Percentiles rank a stretch among this genome's conserved stretches.
Evolutionary conservation across 768 basidiomycete species (phyloP).

Genomic region (Agaricus blazei): DNA sequence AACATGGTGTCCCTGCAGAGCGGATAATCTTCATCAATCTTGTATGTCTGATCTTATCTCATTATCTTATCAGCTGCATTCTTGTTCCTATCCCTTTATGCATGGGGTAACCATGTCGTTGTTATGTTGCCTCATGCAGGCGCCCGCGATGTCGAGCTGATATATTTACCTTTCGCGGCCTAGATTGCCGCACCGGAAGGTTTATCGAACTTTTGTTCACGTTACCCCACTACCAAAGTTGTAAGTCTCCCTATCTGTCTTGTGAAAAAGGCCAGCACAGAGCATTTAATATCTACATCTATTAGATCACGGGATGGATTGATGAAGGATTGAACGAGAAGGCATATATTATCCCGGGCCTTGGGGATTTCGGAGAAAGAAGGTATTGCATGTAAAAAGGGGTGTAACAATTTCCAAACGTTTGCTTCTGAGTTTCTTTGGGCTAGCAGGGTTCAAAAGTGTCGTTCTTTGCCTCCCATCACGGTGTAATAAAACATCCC

Average conservation of each 20-base stretch:
- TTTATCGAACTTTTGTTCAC: conserved; percentile 70
- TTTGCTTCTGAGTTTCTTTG: no score
- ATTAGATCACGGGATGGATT: conserved; percentile 91
- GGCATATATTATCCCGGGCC: conserved; percentile 85
- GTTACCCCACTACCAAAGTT: conserved; percentile 72
- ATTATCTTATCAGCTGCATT: not conserved
- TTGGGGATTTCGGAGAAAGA: conserved; percentile 97
- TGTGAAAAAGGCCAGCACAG: not conserved
- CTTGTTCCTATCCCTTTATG: not conserved
- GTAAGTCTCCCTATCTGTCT: conserved; percentile 36
- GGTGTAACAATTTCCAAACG: no score
- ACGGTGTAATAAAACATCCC: no score
- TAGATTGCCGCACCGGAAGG: conserved; percentile 91
- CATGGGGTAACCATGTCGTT: no score
- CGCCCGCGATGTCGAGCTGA: no score
- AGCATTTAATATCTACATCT: not conserved
- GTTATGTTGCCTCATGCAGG: no score
- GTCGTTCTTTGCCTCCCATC: no score
- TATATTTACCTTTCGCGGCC: not conserved
- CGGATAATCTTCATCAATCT: conserved; percentile 94
- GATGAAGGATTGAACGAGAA: conserved; percentile 89
- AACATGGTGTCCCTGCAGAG: conserved; percentile 90
- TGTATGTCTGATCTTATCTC: conserved; percentile 33
- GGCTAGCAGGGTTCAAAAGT: no score
- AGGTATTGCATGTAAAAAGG: conserved; percentile 41